Conservation (phyloP, 345 rosid species). For the Odontarrhena argentea region DNA sequence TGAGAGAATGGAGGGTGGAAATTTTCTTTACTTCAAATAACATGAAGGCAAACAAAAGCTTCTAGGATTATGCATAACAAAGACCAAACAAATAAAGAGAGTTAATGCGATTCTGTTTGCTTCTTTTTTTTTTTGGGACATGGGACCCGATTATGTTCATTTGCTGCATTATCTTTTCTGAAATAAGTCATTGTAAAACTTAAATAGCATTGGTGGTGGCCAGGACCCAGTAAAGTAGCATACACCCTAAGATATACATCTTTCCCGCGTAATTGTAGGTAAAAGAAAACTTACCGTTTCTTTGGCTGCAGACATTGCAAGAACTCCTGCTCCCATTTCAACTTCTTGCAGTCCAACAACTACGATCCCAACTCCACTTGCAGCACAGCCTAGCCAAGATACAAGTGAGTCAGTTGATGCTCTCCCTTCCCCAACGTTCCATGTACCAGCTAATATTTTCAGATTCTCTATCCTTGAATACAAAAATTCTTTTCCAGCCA, state of each 20-base stretch:
- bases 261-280: slow-evolving; percentile 4
- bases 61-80: slow-evolving; percentile 5
- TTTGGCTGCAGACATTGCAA: slow-evolving; percentile 88
- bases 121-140: no score
- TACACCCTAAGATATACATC: background rate
- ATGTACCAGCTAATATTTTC: slow-evolving; percentile 64
- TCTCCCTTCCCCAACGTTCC: slow-evolving; percentile 87
- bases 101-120: background rate
- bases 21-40: background rate
- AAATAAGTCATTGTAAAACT: slow-evolving; percentile 19
- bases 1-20: background rate
- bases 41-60: background rate
- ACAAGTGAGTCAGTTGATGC: slow-evolving; percentile 64
- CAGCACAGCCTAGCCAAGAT: slow-evolving; percentile 72
- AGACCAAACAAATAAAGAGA: slow-evolving; percentile 6
- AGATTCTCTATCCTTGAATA: slow-evolving; percentile 65
- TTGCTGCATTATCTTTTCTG: background rate
- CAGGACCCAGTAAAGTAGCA: slow-evolving; percentile 5
- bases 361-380: slow-evolving; percentile 63
- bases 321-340: slow-evolving; percentile 90
- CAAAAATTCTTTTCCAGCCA: slow-evolving; percentile 59
- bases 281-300: slow-evolving; percentile 67
- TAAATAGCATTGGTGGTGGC: slow-evolving; percentile 16
- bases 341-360: slow-evolving; percentile 87
- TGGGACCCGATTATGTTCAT: background rate